Evolutionary conservation across 768 basidiomycete genomes (phyloP).

Genomic region (Lactifluus hygrophoroides): DNA sequence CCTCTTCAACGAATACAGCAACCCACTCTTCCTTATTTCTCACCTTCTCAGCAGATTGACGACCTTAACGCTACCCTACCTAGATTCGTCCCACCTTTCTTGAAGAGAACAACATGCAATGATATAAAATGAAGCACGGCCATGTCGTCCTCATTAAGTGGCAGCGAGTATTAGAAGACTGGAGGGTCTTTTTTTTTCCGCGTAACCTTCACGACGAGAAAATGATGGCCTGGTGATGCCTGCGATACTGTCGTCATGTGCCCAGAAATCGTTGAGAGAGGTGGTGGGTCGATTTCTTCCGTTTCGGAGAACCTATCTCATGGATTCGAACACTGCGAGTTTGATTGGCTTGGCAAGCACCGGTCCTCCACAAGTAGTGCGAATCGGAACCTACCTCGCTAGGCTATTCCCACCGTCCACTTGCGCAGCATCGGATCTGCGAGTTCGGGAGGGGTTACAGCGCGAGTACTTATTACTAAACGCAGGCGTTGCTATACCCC

Average conservation of each 20-base stretch:
- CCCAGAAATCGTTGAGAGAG: slow-evolving; percentile 46
- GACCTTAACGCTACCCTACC: too few species aligned
- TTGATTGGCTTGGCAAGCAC: slow-evolving; percentile 49
- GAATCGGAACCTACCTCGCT: slow-evolving; percentile 13
- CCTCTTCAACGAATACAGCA: too few species aligned
- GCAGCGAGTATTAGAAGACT: slow-evolving; percentile 37
- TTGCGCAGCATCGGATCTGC: slow-evolving; percentile 41
- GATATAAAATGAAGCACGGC: background rate
- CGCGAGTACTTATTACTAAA: slow-evolving; percentile 52
- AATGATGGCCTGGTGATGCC: slow-evolving; percentile 28
- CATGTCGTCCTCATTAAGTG: slow-evolving; percentile 40
- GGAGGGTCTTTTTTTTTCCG: slow-evolving; percentile 38
- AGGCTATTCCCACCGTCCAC: slow-evolving; percentile 9
- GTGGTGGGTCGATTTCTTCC: slow-evolving; percentile 20
- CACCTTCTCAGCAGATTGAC: too few species aligned
- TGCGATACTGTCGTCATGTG: slow-evolving; percentile 51
- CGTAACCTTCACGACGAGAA: slow-evolving; percentile 46
- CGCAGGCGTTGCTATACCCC: slow-evolving; percentile 27
- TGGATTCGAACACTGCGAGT: slow-evolving; percentile 35
- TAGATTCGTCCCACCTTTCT: too few species aligned
- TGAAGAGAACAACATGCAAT: slow-evolving; percentile 27
- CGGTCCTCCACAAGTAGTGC: slow-evolving; percentile 49
- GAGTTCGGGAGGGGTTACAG: slow-evolving; percentile 50
- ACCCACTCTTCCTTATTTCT: background rate
- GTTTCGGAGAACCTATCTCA: background rate